Percentiles rank a stretch among this genome's conserved stretches.
Evolutionary conservation across 257 asterid genomes (phyloP).

Genomic region (Nicotiana attenuata): DNA sequence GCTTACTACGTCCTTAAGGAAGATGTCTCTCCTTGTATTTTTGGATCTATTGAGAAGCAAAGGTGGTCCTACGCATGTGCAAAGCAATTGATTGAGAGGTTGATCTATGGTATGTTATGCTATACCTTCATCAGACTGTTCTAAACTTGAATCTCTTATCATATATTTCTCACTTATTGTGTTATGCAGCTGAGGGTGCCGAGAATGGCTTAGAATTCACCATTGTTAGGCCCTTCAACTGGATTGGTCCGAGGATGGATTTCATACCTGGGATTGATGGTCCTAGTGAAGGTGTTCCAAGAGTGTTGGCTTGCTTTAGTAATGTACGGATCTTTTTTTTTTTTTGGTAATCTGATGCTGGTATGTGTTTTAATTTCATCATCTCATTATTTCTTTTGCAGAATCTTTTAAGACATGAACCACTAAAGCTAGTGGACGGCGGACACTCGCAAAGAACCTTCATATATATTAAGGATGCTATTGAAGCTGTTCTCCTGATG

Average conservation of each 20-base stretch:
- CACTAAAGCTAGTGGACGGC: slow-evolving; percentile 91
- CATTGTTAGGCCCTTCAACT: slow-evolving; percentile 94
- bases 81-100: slow-evolving; percentile 88
- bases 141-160: slow-evolving; percentile 6
- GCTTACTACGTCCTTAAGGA: slow-evolving; percentile 68
- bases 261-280: slow-evolving; percentile 97
- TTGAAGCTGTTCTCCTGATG: slow-evolving; percentile 91
- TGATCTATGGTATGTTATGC: slow-evolving; percentile 71
- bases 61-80: slow-evolving; percentile 99
- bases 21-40: slow-evolving; percentile 87
- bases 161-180: slow-evolving; percentile 19
- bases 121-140: slow-evolving; percentile 17
- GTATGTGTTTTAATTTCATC: slow-evolving; percentile 8
- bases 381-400: slow-evolving; percentile 18
- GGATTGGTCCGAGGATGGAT: slow-evolving; percentile 99
- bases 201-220: slow-evolving; percentile 91
- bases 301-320: slow-evolving; percentile 97
- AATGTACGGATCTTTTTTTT: slow-evolving; percentile 35
- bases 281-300: slow-evolving; percentile 96
- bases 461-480: slow-evolving; percentile 86
- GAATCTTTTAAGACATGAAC: slow-evolving; percentile 88
- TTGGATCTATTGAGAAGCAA: slow-evolving; percentile 94
- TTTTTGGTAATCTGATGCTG: background rate
- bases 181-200: slow-evolving; percentile 87
- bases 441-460: slow-evolving; percentile 94